These are phyloP conservation scores for Oryza nivara DNA, from an alignment of 176 grass and related monocot species.

Conservation along the genomic window DNA sequence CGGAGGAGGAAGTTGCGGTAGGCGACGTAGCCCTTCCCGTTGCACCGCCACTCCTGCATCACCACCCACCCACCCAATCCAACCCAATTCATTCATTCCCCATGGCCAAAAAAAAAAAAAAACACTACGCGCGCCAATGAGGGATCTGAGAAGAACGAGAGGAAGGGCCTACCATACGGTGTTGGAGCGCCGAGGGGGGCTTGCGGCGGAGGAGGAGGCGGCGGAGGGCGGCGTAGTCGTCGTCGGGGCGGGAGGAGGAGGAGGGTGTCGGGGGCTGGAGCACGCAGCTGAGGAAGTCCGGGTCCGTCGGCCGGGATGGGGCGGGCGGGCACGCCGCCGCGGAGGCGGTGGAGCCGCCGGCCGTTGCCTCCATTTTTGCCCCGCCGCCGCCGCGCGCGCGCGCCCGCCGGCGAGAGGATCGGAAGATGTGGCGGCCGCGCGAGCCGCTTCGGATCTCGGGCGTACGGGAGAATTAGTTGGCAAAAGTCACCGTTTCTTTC, in stretches of 20 bases:
- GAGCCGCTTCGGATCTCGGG: conserved; percentile 46
- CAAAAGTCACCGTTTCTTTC: neutral
- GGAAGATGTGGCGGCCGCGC: neutral
- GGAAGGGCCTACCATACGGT: conserved; percentile 53
- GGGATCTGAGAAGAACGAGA: neutral
- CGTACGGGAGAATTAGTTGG: conserved; percentile 25
- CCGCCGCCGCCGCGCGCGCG: conserved; percentile 1
- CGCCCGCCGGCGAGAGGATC: conserved; percentile 34
- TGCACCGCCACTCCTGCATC: conserved; percentile 90
- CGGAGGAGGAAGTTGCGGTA: conserved; percentile 77
- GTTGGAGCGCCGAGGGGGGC: conserved; percentile 48
- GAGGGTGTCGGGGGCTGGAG: conserved; percentile 66
- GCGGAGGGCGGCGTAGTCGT: conserved; percentile 73
- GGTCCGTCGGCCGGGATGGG: conserved; percentile 50
- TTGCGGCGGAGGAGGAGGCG: conserved; percentile 80
- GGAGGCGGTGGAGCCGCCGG: neutral
- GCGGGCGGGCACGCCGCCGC: neutral
- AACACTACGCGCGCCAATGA: neutral
- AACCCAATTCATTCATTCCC: neutral
- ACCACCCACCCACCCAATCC: neutral
- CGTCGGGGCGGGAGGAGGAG: conserved; percentile 57
- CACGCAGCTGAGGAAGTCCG: conserved; percentile 87
- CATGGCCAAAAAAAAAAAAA: neutral
- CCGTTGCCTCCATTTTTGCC: conserved; percentile 35
- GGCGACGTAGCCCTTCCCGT: conserved; percentile 81